phyloP scores from a whole-genome alignment of 2,329 filamentous ascomycete species.

The Sphaerostilbella broomeana region DNA sequence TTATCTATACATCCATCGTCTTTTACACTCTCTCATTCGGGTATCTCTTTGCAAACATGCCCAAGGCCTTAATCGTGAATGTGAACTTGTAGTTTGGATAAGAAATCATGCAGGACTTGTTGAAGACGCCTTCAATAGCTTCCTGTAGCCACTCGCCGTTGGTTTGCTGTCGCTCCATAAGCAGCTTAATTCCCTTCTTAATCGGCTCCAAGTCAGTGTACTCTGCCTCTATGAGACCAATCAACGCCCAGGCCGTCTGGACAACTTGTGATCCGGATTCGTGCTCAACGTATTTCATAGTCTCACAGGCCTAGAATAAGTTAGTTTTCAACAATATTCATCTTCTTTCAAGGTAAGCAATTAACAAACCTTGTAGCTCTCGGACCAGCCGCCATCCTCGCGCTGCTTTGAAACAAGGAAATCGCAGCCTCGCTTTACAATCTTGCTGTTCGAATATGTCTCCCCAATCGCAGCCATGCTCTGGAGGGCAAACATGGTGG shows the following conservation, averaged over 20 bases:
- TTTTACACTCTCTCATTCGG: constrained; percentile 53
- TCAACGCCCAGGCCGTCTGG: constrained; percentile 86
- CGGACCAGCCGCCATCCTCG: constrained; percentile 90
- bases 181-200: constrained; percentile 65
- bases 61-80: constrained; percentile 88
- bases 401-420: constrained; percentile 83
- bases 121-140: constrained; percentile 95
- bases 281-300: constrained; percentile 68
- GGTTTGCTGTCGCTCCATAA: constrained; percentile 76
- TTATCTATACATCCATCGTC: too few species aligned
- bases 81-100: constrained; percentile 99
- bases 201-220: constrained; percentile 72
- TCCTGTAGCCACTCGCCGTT: constrained; percentile 97
- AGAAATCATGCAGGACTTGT: constrained; percentile 98
- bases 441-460: constrained; percentile 65
- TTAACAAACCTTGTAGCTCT: constrained; percentile 67
- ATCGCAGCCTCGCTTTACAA: constrained; percentile 69
- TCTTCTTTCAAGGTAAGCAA: neutral
- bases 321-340: constrained; percentile 14
- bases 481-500: constrained; percentile 91
- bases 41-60: constrained; percentile 73
- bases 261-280: constrained; percentile 75
- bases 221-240: constrained; percentile 73
- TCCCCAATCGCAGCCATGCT: constrained; percentile 77
- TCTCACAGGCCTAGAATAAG: constrained; percentile 61